Base-by-base conservation (phyloP, 129 eudicot genomes). In the Pseudognaphalium luteoalbum region DNA sequence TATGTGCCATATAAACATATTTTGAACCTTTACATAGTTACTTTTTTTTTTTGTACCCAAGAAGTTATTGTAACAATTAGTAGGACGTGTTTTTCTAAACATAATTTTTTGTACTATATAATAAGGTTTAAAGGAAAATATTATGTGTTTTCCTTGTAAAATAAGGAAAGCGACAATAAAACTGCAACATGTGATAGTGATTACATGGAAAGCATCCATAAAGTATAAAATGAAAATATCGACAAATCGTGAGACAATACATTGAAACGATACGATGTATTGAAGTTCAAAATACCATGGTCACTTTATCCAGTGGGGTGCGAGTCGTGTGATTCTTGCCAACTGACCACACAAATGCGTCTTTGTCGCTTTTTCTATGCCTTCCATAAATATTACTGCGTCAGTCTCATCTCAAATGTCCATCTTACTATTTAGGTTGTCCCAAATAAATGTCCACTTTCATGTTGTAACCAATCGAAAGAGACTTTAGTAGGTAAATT, bases 261-360 rank as follows among this genome's bases (percentile, higher is more conserved):
- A 16, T 16, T 71, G 73, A 51, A 16, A 79, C 78, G 78, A 79
- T 35, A 72, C 5, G 83, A 7, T 35, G 72, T 64, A 34, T 79
- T 72, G 68, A 79, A 25, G 41, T 34, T 64, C 11, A 72, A 79
- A 52, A 63, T 64, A 72, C 30, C 83, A 68, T 52, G 50, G 54
- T 1, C 16, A 39, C 68, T 79, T 79, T 79, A 71, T 79, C 73
- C 71, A 34, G 54, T 79, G 32, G 77, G 82, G 82, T 79, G 78
- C 82, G 83, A 79, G 83, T 72, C 83, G 83, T 79, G 83, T 79
- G 83, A 79, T 79, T 63, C 66, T 79, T 73, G 73, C 83, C 83
- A 79, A 79, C 83, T 79, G 78, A 72, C 77, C 83, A 72, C 68
- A 79, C 60, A 79, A 72, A 72, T 54, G 78, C 37, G 73, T 79